Evolutionary conservation across 192 early-diverging fungal species (phyloP), one percentile per base, ranked within the genome.

Genomic region (Tieghemiomyces parasiticus): DNA sequence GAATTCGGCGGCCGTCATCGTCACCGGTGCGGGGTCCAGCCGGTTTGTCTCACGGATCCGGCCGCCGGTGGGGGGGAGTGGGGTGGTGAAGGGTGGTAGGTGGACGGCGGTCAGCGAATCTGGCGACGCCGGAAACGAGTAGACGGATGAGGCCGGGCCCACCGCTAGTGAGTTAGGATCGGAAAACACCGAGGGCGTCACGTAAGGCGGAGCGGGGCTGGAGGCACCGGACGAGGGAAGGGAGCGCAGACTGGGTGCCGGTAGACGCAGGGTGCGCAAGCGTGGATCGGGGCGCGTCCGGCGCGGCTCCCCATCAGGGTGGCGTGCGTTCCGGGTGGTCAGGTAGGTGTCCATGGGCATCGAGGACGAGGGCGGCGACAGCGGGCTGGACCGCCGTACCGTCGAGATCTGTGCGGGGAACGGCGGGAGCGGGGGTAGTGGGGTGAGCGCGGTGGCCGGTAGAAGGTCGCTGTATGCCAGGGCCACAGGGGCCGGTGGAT

Each of bases 41-140:
- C n/a, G n/a, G n/a, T n/a, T n/a, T n/a, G n/a, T n/a, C n/a, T n/a
- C n/a, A n/a, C n/a, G n/a, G n/a, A n/a, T n/a, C n/a, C n/a, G n/a
- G n/a, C n/a, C n/a, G n/a, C n/a, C n/a, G n/a, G 16, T 42, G 6
- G 38, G 38, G 16, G 38, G 16, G 38, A 42, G 16, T 42, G 38
- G 38, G 38, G 2, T 52, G 50, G 50, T 24, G 24, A 1, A 20
- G 50, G 30, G 50, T 25, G 50, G 50, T 14, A 25, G 50, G 22
- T 9, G 50, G 22, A 30, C 26, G 50, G 50, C 26, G 26, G 30
- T 2, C 50, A 52, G 8, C 2, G 50, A 52, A 25, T 52, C 50
- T 20, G 50, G 50, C 24, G 50, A 52, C 14, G 50, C 50, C 22
- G 50, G 50, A 28, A 52, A 52, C 2, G 50, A 52, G 50, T 52